phyloP scores from a whole-genome alignment of 495 filamentous ascomycete genomes.

The Achaetomiella virescens region DNA sequence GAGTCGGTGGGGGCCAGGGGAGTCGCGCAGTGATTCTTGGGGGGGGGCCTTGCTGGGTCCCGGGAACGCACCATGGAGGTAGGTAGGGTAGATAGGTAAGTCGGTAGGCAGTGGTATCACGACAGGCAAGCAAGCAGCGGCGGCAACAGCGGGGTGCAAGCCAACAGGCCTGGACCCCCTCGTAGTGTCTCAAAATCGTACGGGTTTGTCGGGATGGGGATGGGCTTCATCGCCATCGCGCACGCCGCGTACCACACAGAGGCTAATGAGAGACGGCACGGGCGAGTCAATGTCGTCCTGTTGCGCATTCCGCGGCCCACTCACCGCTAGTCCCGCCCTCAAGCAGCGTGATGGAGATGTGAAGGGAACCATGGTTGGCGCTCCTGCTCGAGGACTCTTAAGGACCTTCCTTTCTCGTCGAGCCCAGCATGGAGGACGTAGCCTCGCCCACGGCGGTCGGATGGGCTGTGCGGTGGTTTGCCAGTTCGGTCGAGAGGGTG shows the following conservation, averaged over 20 bases:
- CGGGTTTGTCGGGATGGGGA: neutral
- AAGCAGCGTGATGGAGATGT: slow-evolving; percentile 1
- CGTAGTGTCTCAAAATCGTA: slow-evolving; percentile 13
- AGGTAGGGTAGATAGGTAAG: no score
- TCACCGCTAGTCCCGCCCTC: slow-evolving; percentile 8
- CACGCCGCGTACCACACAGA: neutral
- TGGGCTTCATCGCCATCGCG: neutral
- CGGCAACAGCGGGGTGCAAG: no score
- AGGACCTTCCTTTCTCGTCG: slow-evolving; percentile 28
- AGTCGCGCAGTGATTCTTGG: neutral
- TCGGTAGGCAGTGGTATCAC: neutral
- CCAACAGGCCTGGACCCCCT: neutral
- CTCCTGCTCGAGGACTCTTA: slow-evolving; percentile 1
- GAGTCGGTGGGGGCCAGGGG: neutral
- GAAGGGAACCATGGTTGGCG: slow-evolving; percentile 3
- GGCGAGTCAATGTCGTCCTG: neutral
- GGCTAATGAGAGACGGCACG: neutral
- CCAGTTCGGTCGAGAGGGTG: neutral
- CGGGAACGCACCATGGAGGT: no score
- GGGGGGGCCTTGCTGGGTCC: neutral
- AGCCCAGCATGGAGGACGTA: slow-evolving; percentile 10
- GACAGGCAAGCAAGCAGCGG: neutral
- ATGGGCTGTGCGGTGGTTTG: neutral
- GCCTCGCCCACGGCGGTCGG: neutral
- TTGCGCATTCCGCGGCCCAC: neutral